Base-by-base conservation (phyloP, 768 basidiomycete genomes). In the Mycena leptocephala region DNA sequence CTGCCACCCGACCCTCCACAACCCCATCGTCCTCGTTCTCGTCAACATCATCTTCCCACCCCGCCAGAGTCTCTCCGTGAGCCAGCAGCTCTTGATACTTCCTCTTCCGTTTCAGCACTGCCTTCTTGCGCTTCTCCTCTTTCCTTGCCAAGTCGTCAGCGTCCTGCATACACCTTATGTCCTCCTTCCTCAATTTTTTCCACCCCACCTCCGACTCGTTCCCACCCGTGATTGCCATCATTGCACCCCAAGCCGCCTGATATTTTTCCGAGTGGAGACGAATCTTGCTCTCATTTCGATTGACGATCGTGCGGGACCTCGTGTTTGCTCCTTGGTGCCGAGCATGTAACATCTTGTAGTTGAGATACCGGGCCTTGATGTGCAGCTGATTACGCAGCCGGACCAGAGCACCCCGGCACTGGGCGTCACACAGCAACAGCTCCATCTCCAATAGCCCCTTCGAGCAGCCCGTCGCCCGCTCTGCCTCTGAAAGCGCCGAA, bases 231-330 rank as follows among this genome's bases (percentile, higher is more conserved):
- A 30, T 5, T 9, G 8, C n/a, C 11, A n/a, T 14, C 35, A 24
- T 2, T 4, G 78, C 74, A 3, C 35, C 20, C 46, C 69, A 66
- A 11, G 77, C 74, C 1, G 18, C 30, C 5, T 56, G 59, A 59
- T 78, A 79, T 20, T 55, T 77, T 39, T 73, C 62, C 30, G 63
- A 61, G 22, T 55, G 39, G 0, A 46, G 59, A 5, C 46, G 30
- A 32, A 75, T 68, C 61, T 72, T 79, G 22, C 32, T 63, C 20
- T 78, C 58, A 24, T 70, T 64, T 5, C 63, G 30, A 5, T 35
- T n/a, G 5, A 79, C 24, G 5, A 70, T 33, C 10, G 41, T 59
- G 8, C 58, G 74, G 0, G 74, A 26, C 1, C 67, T 28, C 2
- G 79, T 79, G 10, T 67, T 58, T 0, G 55, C 55, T 1, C 55